Evolutionary conservation across 2,329 filamentous ascomycete genomes (phyloP).

Genomic region (Pezizomycotina sp.): DNA sequence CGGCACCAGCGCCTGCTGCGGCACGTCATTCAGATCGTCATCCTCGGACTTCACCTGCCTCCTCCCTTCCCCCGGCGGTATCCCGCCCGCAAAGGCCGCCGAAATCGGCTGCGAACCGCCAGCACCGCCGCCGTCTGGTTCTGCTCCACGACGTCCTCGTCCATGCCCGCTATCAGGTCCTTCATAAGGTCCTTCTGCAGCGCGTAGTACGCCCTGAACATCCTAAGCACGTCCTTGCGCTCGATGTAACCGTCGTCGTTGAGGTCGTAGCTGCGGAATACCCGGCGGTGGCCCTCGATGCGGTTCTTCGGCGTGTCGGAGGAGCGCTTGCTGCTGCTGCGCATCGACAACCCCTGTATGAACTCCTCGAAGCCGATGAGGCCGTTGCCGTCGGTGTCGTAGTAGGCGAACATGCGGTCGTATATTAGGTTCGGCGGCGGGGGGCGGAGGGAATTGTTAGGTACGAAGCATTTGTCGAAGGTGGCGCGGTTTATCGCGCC

Average conservation of each 20-base stretch:
- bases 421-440: slow-evolving; percentile 77
- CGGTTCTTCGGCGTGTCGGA: slow-evolving; percentile 46
- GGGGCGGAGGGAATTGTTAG: slow-evolving; percentile 62
- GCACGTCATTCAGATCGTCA: slow-evolving; percentile 44
- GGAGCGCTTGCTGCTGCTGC: slow-evolving; percentile 39
- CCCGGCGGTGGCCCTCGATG: slow-evolving; percentile 53
- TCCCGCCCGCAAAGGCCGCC: slow-evolving; percentile 55
- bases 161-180: slow-evolving; percentile 62
- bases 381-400: slow-evolving; percentile 77
- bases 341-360: slow-evolving; percentile 56
- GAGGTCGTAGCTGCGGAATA: slow-evolving; percentile 82
- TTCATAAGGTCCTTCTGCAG: slow-evolving; percentile 78
- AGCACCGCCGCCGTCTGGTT: slow-evolving; percentile 62
- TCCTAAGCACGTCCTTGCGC: slow-evolving; percentile 70
- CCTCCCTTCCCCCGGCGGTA: slow-evolving; percentile 54
- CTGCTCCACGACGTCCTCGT: slow-evolving; percentile 61
- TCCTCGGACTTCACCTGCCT: slow-evolving; percentile 46
- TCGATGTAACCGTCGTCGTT: slow-evolving; percentile 75
- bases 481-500: slow-evolving; percentile 83
- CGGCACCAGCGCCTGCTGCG: slow-evolving; percentile 22
- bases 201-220: slow-evolving; percentile 84
- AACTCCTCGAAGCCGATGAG: slow-evolving; percentile 90
- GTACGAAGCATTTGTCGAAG: slow-evolving; percentile 79
- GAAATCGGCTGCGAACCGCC: slow-evolving; percentile 60
- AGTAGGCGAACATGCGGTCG: slow-evolving; percentile 92